Evolutionary conservation across 1,284 basidiomycete species (phyloP).

Genomic region (Cryptococcus depauperatus): DNA sequence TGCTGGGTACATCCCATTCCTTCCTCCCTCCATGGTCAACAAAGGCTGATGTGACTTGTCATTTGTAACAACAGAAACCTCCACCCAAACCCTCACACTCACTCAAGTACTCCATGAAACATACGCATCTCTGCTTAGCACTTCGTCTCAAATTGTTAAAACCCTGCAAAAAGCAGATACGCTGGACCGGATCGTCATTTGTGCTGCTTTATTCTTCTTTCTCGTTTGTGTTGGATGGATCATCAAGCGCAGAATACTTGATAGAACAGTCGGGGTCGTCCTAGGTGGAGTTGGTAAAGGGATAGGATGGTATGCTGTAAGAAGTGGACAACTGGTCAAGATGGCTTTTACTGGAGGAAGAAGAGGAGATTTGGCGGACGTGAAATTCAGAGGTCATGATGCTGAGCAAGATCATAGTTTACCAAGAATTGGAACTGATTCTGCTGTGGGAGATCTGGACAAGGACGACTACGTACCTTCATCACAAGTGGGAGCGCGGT

Average conservation of each 20-base stretch:
- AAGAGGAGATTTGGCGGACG: background rate
- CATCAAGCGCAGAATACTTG: constrained; percentile 73
- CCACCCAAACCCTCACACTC: constrained; percentile 63
- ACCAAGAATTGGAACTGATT: background rate
- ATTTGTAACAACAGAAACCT: constrained; percentile 55
- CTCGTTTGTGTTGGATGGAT: constrained; percentile 74
- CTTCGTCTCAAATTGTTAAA: constrained; percentile 73
- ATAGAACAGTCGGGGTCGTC: constrained; percentile 46
- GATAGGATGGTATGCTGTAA: constrained; percentile 32
- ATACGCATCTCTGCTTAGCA: constrained; percentile 62
- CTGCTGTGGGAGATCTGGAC: background rate
- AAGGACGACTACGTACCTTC: too few relatives aligned
- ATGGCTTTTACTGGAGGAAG: constrained; percentile 20
- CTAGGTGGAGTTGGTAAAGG: constrained; percentile 42
- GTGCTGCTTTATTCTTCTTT: constrained; percentile 71
- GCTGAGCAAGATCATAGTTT: constrained; percentile 1
- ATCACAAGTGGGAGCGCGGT: too few relatives aligned
- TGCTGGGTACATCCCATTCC: constrained; percentile 57
- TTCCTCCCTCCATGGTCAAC: background rate
- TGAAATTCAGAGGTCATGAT: background rate
- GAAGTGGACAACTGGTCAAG: constrained; percentile 21
- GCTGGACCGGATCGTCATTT: constrained; percentile 78
- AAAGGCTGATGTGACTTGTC: too few relatives aligned
- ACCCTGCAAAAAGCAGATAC: constrained; percentile 80
- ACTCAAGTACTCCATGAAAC: constrained; percentile 71